These are phyloP conservation scores for Lactarius hengduanensis DNA, from an alignment of 768 basidiomycete genomes.

Conservation along the genomic window DNA sequence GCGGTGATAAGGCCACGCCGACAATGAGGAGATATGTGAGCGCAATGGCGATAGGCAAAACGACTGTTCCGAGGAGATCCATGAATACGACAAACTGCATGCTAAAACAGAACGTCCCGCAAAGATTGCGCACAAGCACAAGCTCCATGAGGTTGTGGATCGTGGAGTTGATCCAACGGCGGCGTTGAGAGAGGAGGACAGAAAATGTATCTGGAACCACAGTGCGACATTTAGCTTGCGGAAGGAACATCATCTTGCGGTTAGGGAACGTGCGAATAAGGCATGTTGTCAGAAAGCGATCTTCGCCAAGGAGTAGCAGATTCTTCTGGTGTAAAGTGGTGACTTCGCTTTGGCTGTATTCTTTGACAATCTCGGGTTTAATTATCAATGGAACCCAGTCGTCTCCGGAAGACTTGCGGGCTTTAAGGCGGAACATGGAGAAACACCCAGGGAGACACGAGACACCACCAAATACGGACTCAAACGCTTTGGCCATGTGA, in stretches of 20 bases:
- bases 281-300: constrained; percentile 97
- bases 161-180: constrained; percentile 99
- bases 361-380: constrained; percentile 95
- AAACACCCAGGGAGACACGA: constrained; percentile 99
- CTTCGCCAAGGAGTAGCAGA: constrained; percentile 92
- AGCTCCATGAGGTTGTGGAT: constrained; percentile 99
- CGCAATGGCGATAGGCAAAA: constrained; percentile 89
- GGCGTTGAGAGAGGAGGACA: constrained; percentile 91
- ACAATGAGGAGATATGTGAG: constrained; percentile 89
- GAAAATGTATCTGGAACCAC: constrained; percentile 95
- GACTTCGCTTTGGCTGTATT: constrained; percentile 94
- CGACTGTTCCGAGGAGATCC: constrained; percentile 89
- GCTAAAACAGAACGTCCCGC: constrained; percentile 99
- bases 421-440: constrained; percentile 98
- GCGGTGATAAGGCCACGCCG: constrained; percentile 76
- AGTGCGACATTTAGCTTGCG: constrained; percentile 92
- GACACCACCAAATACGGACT: constrained; percentile 98
- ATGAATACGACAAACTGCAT: constrained; percentile 99
- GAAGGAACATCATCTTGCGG: constrained; percentile 99
- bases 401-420: constrained; percentile 79
- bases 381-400: constrained; percentile 98
- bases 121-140: constrained; percentile 92
- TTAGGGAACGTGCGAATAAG: constrained; percentile 96
- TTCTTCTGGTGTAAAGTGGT: constrained; percentile 98
- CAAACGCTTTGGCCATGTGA: constrained; percentile 97